Base-by-base conservation (phyloP, 371 early-diverging fungal species). In the Mucor sp. region DNA sequence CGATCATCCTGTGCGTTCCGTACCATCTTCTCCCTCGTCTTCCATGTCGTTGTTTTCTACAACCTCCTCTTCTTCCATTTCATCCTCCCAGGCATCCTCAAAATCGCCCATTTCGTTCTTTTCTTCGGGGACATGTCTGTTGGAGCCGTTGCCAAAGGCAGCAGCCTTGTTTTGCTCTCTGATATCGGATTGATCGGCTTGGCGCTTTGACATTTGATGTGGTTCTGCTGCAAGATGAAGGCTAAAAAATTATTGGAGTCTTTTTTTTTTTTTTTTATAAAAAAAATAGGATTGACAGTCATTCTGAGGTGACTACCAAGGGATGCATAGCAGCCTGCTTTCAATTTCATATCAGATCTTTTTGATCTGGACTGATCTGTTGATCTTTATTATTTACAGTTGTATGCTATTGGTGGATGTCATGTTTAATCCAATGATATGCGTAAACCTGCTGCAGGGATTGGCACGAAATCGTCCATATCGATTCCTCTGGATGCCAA, bases 51-150 rank as follows among this genome's bases (percentile, higher is more conserved):
- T 79, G 62, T 85, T 69, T 66, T 87, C 89, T 28, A 86, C 85
- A 32, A 87, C 80, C 15, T 88, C 85, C 23, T 93, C 93, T 59
- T 89, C 87, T 71, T 93, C 95, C 39, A 93, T 81, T 71, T 97
- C 97, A 81, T 98, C 98, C 69, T 95, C 96, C 85, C 86, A 97
- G 33, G 91, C 89, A 79, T 98, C 99, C 78, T 98, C 99, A 70
- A 97, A 98, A 74, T 95, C 96, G 71, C 97, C 97, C 93, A 96
- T 94, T 15, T 84, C 94, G 55, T 90, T 91, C 63, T 89, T 86
- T 57, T 81, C 79, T 35, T 79, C 78, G 30, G 66, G 15, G 47
- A 64, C 62, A 48, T 70, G 72, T 58, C 72, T 67, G 23, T 74
- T 71, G 48, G 61, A 69, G 37, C 82, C 81, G 27, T 65, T 72